Evolutionary conservation across 1,139 yeast species (phyloP).

Genomic region (Suhomyces atakaporum): DNA sequence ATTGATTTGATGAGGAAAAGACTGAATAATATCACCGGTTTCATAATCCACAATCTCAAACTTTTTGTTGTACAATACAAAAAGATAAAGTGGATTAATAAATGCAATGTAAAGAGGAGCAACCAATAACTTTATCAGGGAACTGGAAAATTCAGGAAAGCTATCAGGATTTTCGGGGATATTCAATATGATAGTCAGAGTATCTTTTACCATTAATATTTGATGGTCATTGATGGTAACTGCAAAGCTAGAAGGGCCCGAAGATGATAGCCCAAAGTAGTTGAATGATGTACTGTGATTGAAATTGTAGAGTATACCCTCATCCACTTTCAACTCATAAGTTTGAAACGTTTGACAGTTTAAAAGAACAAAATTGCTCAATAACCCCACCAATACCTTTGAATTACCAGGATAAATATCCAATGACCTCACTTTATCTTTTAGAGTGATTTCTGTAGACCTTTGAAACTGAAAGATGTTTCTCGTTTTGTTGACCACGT

Average conservation of each 20-base stretch:
- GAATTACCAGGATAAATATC: conserved; percentile 13
- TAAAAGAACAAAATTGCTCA: conserved; percentile 31
- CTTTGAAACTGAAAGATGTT: conserved; percentile 33
- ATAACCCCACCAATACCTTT: conserved; percentile 28
- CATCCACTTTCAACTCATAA: conserved; percentile 17
- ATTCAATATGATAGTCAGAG: conserved; percentile 21
- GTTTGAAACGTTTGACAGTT: conserved; percentile 24
- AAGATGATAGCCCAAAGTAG: conserved; percentile 26
- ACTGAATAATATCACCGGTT: conserved; percentile 48
- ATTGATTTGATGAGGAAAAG: conserved; percentile 34
- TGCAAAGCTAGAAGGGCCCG: conserved; percentile 24
- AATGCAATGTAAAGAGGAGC: conserved; percentile 35
- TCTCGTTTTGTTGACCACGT: conserved; percentile 32
- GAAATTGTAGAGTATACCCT: conserved; percentile 17
- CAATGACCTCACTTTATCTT: conserved; percentile 33
- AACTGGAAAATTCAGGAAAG: conserved; percentile 17
- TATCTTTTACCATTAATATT: conserved; percentile 24
- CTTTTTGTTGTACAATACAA: conserved; percentile 40
- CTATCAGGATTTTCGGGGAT: conserved; percentile 10
- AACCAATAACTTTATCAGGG: conserved; percentile 28
- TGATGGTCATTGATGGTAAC: conserved; percentile 20
- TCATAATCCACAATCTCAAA: conserved; percentile 48
- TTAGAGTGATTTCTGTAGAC: conserved; percentile 29
- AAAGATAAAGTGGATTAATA: conserved; percentile 49
- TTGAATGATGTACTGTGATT: conserved; percentile 23